These are phyloP conservation scores for Lotus japonicus DNA, from an alignment of 306 rosid species.

Conservation along the genomic window DNA sequence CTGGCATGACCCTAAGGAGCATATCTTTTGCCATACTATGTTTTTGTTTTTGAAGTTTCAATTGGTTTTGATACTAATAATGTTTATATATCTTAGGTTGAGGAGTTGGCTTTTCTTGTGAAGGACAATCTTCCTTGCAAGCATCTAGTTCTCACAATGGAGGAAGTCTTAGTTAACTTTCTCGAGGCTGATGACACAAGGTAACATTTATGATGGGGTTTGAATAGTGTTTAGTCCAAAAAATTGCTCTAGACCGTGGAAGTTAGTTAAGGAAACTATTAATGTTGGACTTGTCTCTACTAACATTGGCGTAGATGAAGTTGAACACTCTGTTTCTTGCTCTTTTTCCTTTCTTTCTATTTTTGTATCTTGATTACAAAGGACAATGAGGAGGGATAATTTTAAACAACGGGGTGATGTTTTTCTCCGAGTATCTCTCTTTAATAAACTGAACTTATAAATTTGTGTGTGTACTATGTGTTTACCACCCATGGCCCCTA, in stretches of 20 bases:
- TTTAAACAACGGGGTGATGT: neutral
- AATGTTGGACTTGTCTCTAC: slow-evolving; percentile 9
- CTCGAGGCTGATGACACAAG: slow-evolving; percentile 75
- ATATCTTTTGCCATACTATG: neutral
- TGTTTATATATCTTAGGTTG: slow-evolving; percentile 54
- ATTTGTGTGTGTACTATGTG: neutral
- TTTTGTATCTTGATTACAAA: neutral
- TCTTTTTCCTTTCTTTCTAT: neutral
- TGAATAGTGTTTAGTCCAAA: neutral
- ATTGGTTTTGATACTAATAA: neutral
- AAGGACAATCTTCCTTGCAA: slow-evolving; percentile 95
- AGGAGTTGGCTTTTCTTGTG: slow-evolving; percentile 92
- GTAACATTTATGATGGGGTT: slow-evolving; percentile 48
- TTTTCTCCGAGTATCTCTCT: neutral
- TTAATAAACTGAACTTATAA: neutral
- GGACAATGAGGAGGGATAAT: neutral
- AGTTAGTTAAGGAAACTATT: neutral
- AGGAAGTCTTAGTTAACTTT: slow-evolving; percentile 69
- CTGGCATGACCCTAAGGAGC: neutral
- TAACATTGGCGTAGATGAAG: neutral
- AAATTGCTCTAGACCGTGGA: neutral
- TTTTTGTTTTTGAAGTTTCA: slow-evolving; percentile 18
- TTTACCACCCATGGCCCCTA: neutral
- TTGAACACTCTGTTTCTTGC: neutral
- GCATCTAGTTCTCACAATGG: slow-evolving; percentile 94